Evolutionary conservation across 495 filamentous ascomycete genomes (phyloP), one percentile per base, ranked within the genome.

Genomic region (Chlorociboria aeruginascens): DNA sequence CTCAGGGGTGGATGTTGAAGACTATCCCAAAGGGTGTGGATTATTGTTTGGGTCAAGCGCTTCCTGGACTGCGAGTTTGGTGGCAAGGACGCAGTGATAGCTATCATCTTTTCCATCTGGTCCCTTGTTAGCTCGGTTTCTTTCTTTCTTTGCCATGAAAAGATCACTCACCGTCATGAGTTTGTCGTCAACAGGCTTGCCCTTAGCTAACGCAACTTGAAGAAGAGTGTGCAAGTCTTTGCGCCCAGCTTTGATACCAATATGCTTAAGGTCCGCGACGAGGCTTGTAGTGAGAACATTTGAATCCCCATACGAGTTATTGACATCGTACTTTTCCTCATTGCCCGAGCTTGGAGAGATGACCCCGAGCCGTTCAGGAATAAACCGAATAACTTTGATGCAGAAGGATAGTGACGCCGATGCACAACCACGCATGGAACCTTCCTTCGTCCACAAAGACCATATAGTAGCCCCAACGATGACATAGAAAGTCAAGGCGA

Each of bases 21-120:
- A 1, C 72, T 73, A 48, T 74, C 64, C 82, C 83, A 89, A 0
- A 88, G 74, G 61, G 81, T 70, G 41, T 79, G 70, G 40, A 89
- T 61, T 60, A 49, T 41, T 8, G n/a, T n/a, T 6, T 34, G 11
- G 3, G 46, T 49, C 31, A 49, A 36, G 7, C 42, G 28, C n/a
- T 7, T 20, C 17, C 46, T 8, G 13, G 17, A 14, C 25, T 31
- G 20, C 31, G 37, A 42, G 8, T 31, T 43, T 20, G 10, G 32
- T 11, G 46, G 46, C 2, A 49, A 38, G 8, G 37, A 32, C 6
- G 37, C n/a, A 3, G 30, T 43, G 30, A 49, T 20, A 7, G 11
- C 12, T 29, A 49, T 36, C 37, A 49, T 7, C 38, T 49, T 49
- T 41, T 49, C 46, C 29, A 41, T 49, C 46, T 49, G 32, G 3